Evolutionary conservation across 768 basidiomycete genomes (phyloP), one percentile per base, ranked within the genome.

Genomic region (Kwoniella botswanensis): DNA sequence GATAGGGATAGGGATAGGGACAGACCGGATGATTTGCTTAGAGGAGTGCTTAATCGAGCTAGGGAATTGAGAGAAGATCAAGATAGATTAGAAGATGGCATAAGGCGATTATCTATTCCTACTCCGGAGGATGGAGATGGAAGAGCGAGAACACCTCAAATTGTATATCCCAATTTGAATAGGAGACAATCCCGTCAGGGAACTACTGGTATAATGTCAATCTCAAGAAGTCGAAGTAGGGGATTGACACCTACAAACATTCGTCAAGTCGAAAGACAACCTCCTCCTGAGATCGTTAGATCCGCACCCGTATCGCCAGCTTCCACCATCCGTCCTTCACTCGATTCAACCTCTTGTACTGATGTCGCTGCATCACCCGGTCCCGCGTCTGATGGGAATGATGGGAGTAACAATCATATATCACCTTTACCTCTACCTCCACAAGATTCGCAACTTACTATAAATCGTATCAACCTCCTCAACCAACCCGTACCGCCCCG

Each of bases 201-300:
- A 21, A 42, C 59, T 6, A 61, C 29, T 1, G 59, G 59, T 7
- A 22, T 61, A 6, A 61, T 44, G 9, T n/a, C 35, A 26, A 26
- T 9, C 1, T 15, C 57, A 26, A 29, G 41, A 57, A 35, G 56
- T 44, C 7, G 68, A 54, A 70, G 68, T 42, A 65, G 52, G 15
- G 70, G 71, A 13, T 52, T 67, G 12, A 58, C 60, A 46, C 71
- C 71, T 21, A 71, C 71, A 18, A 71, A 71, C 21, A 63, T 22
- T 18, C 24, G 26, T 0, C 24, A 67, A 15, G 18, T 64, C 0
- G 61, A 52, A 26, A n/a, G 53, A 18, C 71, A 71, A 59, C 71
- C 71, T 62, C 44, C 61, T 43, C 71, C 71, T 10, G 58, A 50
- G 10, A 61, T 71, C 22, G 66, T 71, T 21, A 67, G 65, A 22